phyloP scores from a whole-genome alignment of 1,284 basidiomycete genomes.

The Papiliotrema laurentii region DNA sequence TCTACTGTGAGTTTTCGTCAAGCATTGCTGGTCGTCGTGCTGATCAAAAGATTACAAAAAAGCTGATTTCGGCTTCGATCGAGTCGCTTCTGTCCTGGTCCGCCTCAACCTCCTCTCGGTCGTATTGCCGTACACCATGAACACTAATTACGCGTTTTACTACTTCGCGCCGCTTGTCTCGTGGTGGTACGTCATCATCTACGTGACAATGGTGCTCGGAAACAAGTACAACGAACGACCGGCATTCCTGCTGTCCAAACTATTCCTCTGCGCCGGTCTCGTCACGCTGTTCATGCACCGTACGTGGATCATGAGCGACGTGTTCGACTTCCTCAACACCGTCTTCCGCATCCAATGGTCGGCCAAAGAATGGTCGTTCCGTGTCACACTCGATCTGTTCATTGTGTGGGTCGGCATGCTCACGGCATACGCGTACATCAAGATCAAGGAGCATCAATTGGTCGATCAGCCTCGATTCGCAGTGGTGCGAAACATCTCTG shows the following conservation, averaged over 20 bases:
- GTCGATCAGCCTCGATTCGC: constrained; percentile 66
- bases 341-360: constrained; percentile 76
- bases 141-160: constrained; percentile 82
- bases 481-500: constrained; percentile 52
- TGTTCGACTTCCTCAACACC: constrained; percentile 62
- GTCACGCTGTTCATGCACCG: constrained; percentile 66
- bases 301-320: constrained; percentile 57
- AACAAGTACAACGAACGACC: constrained; percentile 67
- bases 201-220: constrained; percentile 68
- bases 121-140: constrained; percentile 77
- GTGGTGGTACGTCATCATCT: constrained; percentile 69
- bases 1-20: constrained; percentile 31
- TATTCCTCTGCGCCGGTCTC: constrained; percentile 59
- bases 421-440: constrained; percentile 66
- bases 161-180: constrained; percentile 78
- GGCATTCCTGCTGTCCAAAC: constrained; percentile 64
- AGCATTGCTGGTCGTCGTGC: not conserved
- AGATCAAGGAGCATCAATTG: constrained; percentile 66
- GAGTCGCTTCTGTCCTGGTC: constrained; percentile 70
- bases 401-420: constrained; percentile 84
- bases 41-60: constrained; percentile 72
- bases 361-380: constrained; percentile 77
- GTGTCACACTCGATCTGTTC: constrained; percentile 78
- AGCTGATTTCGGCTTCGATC: constrained; percentile 72
- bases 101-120: constrained; percentile 78